These are phyloP conservation scores for Acacia crassicarpa DNA, from an alignment of 306 rosid genomes.

Conservation along the genomic window DNA sequence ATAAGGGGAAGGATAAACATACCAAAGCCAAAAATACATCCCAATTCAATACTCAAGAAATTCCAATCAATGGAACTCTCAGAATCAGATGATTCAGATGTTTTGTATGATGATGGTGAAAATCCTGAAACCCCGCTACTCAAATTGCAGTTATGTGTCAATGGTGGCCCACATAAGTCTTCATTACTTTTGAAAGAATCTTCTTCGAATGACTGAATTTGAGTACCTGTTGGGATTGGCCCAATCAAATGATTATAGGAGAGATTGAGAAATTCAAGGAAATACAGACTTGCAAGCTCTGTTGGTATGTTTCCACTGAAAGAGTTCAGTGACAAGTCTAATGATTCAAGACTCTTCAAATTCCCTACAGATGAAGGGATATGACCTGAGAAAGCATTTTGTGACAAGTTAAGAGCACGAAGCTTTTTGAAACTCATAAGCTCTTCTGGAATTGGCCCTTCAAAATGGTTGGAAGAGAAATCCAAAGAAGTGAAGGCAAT, in stretches of 20 bases:
- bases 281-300: background rate
- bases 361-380: background rate
- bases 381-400: conserved; percentile 1
- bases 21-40: conserved; percentile 9
- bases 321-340: background rate
- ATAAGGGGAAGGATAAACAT: background rate
- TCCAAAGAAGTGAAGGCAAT: conserved; percentile 25
- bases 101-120: background rate
- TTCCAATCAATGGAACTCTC: conserved; percentile 4
- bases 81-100: background rate
- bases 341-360: background rate
- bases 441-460: conserved; percentile 1
- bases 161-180: conserved; percentile 34
- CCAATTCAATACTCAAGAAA: background rate
- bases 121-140: background rate
- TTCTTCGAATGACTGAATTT: background rate
- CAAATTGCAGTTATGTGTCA: background rate
- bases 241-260: background rate
- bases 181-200: conserved; percentile 1
- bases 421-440: background rate
- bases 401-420: background rate
- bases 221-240: background rate
- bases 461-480: background rate
- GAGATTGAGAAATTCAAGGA: background rate
- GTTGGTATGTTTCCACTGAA: background rate